Conservation (phyloP, 805 yeast genomes). For the Candida pseudofarinosa region DNA sequence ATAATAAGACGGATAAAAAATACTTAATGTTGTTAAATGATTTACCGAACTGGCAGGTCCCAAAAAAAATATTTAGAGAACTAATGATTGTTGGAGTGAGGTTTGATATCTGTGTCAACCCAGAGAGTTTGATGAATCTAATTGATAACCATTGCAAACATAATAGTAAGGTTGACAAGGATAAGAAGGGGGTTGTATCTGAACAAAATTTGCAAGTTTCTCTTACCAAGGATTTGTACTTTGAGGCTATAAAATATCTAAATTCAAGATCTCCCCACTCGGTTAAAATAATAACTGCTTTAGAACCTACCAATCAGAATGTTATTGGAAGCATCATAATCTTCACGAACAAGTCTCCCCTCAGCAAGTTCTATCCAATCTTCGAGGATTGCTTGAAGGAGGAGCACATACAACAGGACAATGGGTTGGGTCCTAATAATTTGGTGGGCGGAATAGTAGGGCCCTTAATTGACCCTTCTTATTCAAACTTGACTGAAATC, state of each 20-base stretch:
- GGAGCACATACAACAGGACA: constrained; percentile 1
- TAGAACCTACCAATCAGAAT: constrained; percentile 49
- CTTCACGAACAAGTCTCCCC: constrained; percentile 42
- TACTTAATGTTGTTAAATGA: constrained; percentile 40
- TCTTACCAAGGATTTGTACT: constrained; percentile 23
- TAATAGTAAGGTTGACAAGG: neutral
- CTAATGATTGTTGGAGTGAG: constrained; percentile 54
- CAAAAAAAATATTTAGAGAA: constrained; percentile 50
- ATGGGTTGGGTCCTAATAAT: neutral
- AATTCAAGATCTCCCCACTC: constrained; percentile 27
- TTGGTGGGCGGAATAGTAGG: constrained; percentile 51
- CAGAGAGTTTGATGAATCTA: constrained; percentile 39
- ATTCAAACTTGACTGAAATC: constrained; percentile 49
- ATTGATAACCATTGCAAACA: constrained; percentile 11
- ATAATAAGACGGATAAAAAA: constrained; percentile 14
- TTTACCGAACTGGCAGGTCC: constrained; percentile 47
- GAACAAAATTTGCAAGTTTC: constrained; percentile 17
- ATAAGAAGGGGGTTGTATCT: constrained; percentile 8
- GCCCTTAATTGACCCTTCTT: constrained; percentile 49
- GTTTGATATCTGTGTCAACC: constrained; percentile 50
- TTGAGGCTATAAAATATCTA: constrained; percentile 32
- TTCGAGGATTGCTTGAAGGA: constrained; percentile 36
- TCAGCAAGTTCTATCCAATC: constrained; percentile 50
- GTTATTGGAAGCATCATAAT: constrained; percentile 51
- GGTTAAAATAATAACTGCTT: constrained; percentile 46